Evolutionary conservation across 768 basidiomycete genomes (phyloP).

Genomic region (Pleurotus platypus): DNA sequence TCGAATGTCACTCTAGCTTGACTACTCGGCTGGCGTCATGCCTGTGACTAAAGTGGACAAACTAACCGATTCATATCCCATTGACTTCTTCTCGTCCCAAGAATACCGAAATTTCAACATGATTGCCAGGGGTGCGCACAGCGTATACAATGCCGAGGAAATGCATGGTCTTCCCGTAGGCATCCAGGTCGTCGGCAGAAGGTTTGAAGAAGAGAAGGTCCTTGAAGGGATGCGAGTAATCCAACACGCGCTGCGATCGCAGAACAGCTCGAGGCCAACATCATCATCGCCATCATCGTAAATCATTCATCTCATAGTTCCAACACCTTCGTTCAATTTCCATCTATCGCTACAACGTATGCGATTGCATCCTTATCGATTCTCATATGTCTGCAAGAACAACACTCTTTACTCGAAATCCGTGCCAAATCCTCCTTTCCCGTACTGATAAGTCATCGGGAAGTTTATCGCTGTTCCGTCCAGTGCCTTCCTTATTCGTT

Average conservation of each 20-base stretch:
- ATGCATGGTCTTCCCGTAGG: slow-evolving; percentile 71
- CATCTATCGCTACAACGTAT: background rate
- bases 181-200: slow-evolving; percentile 58
- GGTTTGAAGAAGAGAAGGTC: slow-evolving; percentile 73
- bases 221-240: slow-evolving; percentile 64
- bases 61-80: slow-evolving; percentile 28
- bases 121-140: slow-evolving; percentile 35
- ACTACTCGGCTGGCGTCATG: slow-evolving; percentile 55
- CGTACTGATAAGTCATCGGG: too few species aligned
- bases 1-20: slow-evolving; percentile 31
- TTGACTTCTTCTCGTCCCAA: slow-evolving; percentile 26
- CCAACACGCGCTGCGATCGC: slow-evolving; percentile 29
- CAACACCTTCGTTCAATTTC: background rate
- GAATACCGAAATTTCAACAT: slow-evolving; percentile 28
- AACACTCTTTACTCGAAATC: too few species aligned
- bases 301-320: background rate
- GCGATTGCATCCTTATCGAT: too few species aligned
- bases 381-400: too few species aligned
- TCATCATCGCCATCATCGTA: background rate
- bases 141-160: slow-evolving; percentile 52
- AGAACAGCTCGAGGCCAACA: background rate
- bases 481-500: too few species aligned
- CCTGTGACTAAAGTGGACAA: slow-evolving; percentile 54
- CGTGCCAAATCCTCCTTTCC: too few species aligned
- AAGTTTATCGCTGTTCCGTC: too few species aligned